These are phyloP conservation scores for Mycena venus DNA, from an alignment of 768 basidiomycete species.

Conservation along the genomic window DNA sequence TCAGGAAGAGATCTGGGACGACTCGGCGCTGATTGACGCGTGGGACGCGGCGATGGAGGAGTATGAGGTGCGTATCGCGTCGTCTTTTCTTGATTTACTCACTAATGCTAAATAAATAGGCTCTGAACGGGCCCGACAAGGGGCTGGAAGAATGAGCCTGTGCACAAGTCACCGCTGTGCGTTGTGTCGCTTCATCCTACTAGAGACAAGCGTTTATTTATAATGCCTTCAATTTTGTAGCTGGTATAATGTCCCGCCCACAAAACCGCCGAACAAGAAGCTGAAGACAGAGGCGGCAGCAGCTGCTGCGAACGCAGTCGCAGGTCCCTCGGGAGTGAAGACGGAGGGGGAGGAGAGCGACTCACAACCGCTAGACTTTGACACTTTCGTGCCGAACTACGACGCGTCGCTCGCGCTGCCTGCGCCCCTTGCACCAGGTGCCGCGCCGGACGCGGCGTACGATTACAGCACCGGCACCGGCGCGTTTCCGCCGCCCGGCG, in stretches of 20 bases:
- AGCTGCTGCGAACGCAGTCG: neutral
- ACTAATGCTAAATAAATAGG: constrained; percentile 31
- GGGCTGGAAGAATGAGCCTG: constrained; percentile 79
- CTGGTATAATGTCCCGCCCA: constrained; percentile 81
- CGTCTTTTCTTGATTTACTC: neutral
- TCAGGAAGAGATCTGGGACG: constrained; percentile 88
- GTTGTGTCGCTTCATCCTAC: constrained; percentile 39
- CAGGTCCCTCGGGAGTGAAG: neutral
- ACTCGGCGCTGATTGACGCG: constrained; percentile 84
- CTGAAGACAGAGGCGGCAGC: constrained; percentile 25
- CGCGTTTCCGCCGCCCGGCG: constrained; percentile 48
- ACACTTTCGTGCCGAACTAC: constrained; percentile 78
- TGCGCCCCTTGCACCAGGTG: constrained; percentile 3
- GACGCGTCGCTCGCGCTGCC: constrained; percentile 69
- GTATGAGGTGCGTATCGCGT: constrained; percentile 65
- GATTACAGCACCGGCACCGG: constrained; percentile 44
- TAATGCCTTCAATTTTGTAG: constrained; percentile 50
- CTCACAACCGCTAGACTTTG: constrained; percentile 76
- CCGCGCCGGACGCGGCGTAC: constrained; percentile 34
- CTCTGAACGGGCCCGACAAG: constrained; percentile 76
- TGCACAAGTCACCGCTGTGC: constrained; percentile 82
- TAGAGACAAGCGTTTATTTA: neutral
- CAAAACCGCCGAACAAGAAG: constrained; percentile 41
- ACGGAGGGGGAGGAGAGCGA: constrained; percentile 52
- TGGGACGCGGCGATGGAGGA: constrained; percentile 90